phyloP scores from a whole-genome alignment of 2,329 filamentous ascomycete genomes.

The Talaromyces sp. region DNA sequence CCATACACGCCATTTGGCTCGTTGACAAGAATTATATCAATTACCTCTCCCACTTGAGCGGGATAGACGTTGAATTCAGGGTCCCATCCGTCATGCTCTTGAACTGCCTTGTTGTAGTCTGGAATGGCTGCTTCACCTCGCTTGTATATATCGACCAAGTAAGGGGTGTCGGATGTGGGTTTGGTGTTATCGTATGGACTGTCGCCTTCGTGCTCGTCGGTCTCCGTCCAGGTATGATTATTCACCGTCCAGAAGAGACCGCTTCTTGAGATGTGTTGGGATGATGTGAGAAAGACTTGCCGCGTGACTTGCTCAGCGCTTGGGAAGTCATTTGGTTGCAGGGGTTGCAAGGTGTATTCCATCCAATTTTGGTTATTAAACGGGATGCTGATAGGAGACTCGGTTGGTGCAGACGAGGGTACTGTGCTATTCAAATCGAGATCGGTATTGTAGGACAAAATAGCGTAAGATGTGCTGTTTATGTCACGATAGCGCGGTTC shows the following conservation, averaged over 20 bases:
- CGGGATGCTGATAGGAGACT: conserved; percentile 14
- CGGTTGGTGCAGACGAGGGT: conserved; percentile 8
- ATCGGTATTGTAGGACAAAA: conserved; percentile 16
- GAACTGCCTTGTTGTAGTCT: conserved; percentile 34
- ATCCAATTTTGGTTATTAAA: conserved; percentile 12
- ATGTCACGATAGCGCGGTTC: conserved; percentile 20
- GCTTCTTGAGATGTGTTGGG: conserved; percentile 19
- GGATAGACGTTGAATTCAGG: conserved; percentile 35
- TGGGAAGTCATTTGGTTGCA: conserved; percentile 23
- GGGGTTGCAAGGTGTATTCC: conserved; percentile 1
- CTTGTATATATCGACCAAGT: conserved; percentile 44
- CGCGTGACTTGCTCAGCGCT: conserved; percentile 22
- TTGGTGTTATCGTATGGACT: conserved; percentile 1
- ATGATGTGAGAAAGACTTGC: neutral
- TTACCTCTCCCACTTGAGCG: conserved; percentile 40
- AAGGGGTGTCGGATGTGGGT: conserved; percentile 26
- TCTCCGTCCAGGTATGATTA: conserved; percentile 43
- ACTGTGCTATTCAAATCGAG: conserved; percentile 4
- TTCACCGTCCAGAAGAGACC: conserved; percentile 31
- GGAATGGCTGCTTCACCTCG: conserved; percentile 34
- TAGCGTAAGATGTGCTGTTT: conserved; percentile 22
- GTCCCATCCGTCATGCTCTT: conserved; percentile 38
- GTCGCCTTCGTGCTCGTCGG: conserved; percentile 12
- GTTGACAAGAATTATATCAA: conserved; percentile 42
- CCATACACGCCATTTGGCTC: conserved; percentile 20